A percentile compares a stretch with the other conserved stretches of the same genome.
Conservation (phyloP, 345 rosid genomes). For the Dovyalis caffra region DNA sequence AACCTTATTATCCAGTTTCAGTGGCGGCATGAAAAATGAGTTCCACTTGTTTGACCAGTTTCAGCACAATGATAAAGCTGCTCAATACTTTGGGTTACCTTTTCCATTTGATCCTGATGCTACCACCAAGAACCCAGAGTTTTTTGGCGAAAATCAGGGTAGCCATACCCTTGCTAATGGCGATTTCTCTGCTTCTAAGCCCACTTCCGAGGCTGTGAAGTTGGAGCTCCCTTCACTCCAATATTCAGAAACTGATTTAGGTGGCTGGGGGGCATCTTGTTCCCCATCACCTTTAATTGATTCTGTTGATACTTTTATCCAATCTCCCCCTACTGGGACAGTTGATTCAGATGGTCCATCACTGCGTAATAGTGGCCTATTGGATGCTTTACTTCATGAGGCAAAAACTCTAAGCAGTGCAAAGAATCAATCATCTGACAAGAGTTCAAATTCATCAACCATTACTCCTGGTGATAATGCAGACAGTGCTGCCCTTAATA, state of each 20-base stretch:
- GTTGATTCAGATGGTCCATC: slow-evolving; percentile 56
- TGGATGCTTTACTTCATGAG: slow-evolving; percentile 85
- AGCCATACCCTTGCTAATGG: slow-evolving; percentile 84
- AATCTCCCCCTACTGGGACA: slow-evolving; percentile 64
- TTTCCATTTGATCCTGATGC: slow-evolving; percentile 59
- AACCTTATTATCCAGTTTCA: slow-evolving; percentile 40
- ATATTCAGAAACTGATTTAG: slow-evolving; percentile 75
- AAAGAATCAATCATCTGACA: slow-evolving; percentile 65
- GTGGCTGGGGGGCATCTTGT: slow-evolving; percentile 67
- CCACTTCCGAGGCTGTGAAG: slow-evolving; percentile 78
- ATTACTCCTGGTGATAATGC: slow-evolving; percentile 52
- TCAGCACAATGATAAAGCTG: slow-evolving; percentile 46
- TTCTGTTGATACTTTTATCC: slow-evolving; percentile 71
- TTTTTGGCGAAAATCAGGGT: slow-evolving; percentile 56
- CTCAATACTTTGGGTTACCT: slow-evolving; percentile 43
- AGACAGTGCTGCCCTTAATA: slow-evolving; percentile 46
- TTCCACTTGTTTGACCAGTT: slow-evolving; percentile 48
- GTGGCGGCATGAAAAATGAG: slow-evolving; percentile 46
- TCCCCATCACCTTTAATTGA: slow-evolving; percentile 67
- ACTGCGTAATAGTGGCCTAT: slow-evolving; percentile 76
- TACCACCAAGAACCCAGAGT: slow-evolving; percentile 37
- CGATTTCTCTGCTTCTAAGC: slow-evolving; percentile 85
- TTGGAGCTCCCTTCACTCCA: slow-evolving; percentile 99
- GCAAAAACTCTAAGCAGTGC: slow-evolving; percentile 65
- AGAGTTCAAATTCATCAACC: slow-evolving; percentile 61